Evolutionary conservation across 2,329 filamentous ascomycete species (phyloP), one percentile per base, ranked within the genome.

Genomic region (Aspergillus piperis): DNA sequence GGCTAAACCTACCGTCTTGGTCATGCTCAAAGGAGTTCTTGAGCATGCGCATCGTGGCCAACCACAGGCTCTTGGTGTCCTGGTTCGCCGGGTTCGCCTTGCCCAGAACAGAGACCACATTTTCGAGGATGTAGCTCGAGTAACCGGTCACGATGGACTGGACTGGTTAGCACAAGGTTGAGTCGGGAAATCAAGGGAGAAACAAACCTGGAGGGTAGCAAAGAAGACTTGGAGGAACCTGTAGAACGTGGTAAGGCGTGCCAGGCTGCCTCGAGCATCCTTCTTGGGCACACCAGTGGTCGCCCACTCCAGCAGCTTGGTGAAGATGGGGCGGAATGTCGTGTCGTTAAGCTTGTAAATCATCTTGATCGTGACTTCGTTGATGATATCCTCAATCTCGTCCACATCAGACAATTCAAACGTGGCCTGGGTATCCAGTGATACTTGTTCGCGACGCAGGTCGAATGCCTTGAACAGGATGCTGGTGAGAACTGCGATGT

Each of bases 281-380:
- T 83, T 84, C 78, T 88, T 87, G 17, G 88, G 78, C 48, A 90
- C 76, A 0, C 82, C 83, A 2, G 81, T 79, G 17, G 81, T 82
- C 0, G 90, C 85, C 90, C 93, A 97, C 59, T 96, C 91, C 49
- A 96, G 83, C n/a, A 97, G 80, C 65, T 89, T 86, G 15, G 88
- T 84, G 80, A 98, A 99, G 64, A 99, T 87, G 0, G 95, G 96
- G 11, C 93, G 85, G 86, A 99, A 99, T 0, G 90, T 87, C 0
- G 90, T 88, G 73, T 99, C 95, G 77, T 97, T 98, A 63, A 99
- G 85, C 81, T 98, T 98, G 81, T 96, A 92, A 57, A 96, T 90
- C 88, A 97, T 95, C 76, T 92, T 90, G 61, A 99, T 85, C 0
- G 88, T 86, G 11, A 90, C 86, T 8, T 89, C 85, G 71, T 91